A percentile compares a stretch with the other conserved stretches of the same genome.
These are phyloP conservation scores for Candida nonsorbophila DNA, from an alignment of 805 yeast genomes.

Conservation along the genomic window DNA sequence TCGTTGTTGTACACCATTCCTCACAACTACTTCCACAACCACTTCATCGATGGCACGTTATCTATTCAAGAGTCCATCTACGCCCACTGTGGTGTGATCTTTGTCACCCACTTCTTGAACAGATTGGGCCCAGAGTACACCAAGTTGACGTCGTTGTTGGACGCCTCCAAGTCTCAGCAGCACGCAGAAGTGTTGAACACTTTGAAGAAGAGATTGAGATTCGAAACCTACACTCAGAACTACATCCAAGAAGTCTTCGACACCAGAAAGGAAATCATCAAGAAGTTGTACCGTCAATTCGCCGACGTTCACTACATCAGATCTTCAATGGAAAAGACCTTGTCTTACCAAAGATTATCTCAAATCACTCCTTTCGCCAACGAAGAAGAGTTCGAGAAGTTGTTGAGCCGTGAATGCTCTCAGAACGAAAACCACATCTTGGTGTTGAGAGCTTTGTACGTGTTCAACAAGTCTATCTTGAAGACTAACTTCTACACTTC, in stretches of 20 bases:
- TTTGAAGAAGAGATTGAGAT: conserved; percentile 83
- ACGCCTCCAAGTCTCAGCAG: conserved; percentile 53
- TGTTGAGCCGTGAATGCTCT: conserved; percentile 63
- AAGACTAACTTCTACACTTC: conserved; percentile 93
- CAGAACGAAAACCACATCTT: conserved; percentile 76
- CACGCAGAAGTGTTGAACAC: conserved; percentile 72
- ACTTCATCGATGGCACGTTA: conserved; percentile 68
- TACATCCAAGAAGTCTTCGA: conserved; percentile 75
- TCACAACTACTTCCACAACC: conserved; percentile 68
- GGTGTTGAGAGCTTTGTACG: conserved; percentile 75
- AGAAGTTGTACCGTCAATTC: conserved; percentile 83
- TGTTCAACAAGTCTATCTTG: conserved; percentile 80
- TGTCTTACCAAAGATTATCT: conserved; percentile 83
- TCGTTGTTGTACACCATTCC: conserved; percentile 90
- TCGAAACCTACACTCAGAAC: conserved; percentile 87
- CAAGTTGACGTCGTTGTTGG: conserved; percentile 60
- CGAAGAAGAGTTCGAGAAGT: conserved; percentile 67
- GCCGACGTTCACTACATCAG: conserved; percentile 86
- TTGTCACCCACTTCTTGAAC: conserved; percentile 91
- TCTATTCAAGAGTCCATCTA: conserved; percentile 93
- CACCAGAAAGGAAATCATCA: conserved; percentile 63
- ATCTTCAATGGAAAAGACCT: conserved; percentile 64
- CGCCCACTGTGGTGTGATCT: conserved; percentile 89
- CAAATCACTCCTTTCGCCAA: conserved; percentile 68
- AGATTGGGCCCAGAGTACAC: conserved; percentile 88